phyloP scores from a whole-genome alignment of 192 early-diverging fungal genomes.

The Backusella macrospora region DNA sequence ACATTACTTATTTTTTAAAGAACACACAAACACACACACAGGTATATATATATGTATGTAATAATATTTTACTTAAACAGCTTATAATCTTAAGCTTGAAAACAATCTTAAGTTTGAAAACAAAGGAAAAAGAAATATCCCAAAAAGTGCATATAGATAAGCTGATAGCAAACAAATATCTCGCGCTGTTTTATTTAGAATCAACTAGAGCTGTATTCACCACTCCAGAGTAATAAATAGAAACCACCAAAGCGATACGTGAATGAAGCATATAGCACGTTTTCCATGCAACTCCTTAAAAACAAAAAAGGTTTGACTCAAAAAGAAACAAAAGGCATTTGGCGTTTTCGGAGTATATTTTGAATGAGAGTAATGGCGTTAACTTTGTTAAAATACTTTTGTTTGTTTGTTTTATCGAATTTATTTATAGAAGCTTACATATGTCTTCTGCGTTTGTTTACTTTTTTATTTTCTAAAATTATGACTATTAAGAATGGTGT shows the following conservation, averaged over 20 bases:
- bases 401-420: constrained; percentile 10
- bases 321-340: background rate
- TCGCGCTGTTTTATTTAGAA: background rate
- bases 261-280: background rate
- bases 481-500: background rate
- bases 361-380: background rate
- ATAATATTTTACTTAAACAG: background rate
- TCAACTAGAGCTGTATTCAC: background rate
- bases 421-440: constrained; percentile 6
- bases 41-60: too few species aligned
- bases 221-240: background rate
- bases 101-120: too few species aligned
- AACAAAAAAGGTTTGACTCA: background rate
- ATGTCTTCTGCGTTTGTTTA: background rate
- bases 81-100: too few species aligned
- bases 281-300: background rate
- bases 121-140: background rate
- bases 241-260: background rate
- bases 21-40: background rate
- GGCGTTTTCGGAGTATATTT: constrained; percentile 13
- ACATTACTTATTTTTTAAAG: too few species aligned
- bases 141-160: background rate
- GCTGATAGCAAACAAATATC: background rate
- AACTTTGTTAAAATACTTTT: background rate
- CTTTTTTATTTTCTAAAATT: background rate